Base-by-base conservation (phyloP, 2,329 filamentous ascomycete genomes). In the Colletotrichum sp. region DNA sequence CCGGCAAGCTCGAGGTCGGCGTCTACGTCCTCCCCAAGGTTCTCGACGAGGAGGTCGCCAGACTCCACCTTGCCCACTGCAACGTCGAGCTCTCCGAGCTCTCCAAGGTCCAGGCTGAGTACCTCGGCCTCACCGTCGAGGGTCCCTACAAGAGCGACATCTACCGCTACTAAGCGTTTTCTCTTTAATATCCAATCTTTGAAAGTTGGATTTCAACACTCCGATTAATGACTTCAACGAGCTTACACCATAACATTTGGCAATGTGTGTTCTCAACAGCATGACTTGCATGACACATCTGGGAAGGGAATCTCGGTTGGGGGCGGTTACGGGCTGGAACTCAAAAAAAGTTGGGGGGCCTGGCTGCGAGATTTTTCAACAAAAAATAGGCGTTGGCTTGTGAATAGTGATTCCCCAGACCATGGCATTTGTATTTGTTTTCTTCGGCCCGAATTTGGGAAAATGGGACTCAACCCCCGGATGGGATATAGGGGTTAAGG, bases 11-110 rank as follows among this genome's bases (percentile, higher is more conserved):
- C 85, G 92, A 94, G 75, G 90, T 98, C 81, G 95, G 96, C 83
- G 97, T 99, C 89, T 98, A 98, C 89, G 96, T 98, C 83, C 92
- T 98, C 82, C 97, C 97, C 88, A 99, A 99, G 96, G 96, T 98
- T 84, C 93, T 99, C 80, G 97, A 99, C 84, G 97, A 99, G 93
- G 96, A 98, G 90, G 97, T 99, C 84, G 97, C 97, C 85, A 92
- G 94, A 85, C 95, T 98, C 81, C 97, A 99, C 90, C 90, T 98
- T 81, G 92, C 90, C 80, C 97, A 99, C 91, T 94, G 95, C 91
- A 98, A 98, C 89, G 97, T 92, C 84, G 96, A 99, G 92, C 93
- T 99, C 84, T 95, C 94, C 86, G 93, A 93, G 87, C 93, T 99
- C 85, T 95, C 93, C 85, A 84, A 90, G 77, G 94, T 94, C 82